Percentiles rank a stretch among this genome's conserved stretches.
Conservation (phyloP, 2,329 filamentous ascomycete species). For the Fusarium drepaniforme region DNA sequence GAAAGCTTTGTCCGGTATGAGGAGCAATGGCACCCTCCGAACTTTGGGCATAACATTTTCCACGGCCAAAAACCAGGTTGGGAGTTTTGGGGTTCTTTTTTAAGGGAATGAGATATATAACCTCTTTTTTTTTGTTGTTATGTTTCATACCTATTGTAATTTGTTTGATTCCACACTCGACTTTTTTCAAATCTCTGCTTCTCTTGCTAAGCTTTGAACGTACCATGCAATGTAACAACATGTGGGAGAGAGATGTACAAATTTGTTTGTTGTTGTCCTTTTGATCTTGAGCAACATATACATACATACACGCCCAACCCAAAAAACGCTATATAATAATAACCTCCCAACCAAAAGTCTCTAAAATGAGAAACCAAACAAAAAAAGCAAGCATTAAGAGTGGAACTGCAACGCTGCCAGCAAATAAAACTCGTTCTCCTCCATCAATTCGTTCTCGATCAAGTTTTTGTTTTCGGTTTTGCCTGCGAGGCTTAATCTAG, state of each 20-base stretch:
- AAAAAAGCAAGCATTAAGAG: background rate
- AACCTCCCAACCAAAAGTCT: background rate
- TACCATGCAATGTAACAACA: background rate
- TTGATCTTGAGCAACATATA: background rate
- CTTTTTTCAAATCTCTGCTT: background rate
- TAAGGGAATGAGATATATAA: conserved; percentile 21
- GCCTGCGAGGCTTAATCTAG: conserved; percentile 29
- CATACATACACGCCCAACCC: background rate
- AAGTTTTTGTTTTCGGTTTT: background rate
- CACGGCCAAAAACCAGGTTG: conserved; percentile 24
- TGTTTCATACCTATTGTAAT: conserved; percentile 5
- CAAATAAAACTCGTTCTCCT: conserved; percentile 1
- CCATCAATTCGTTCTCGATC: background rate
- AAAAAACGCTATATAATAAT: background rate
- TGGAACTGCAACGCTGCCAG: background rate
- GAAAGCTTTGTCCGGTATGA: background rate
- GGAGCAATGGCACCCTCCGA: conserved; percentile 16
- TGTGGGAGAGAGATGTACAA: background rate
- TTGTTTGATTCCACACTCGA: conserved; percentile 9
- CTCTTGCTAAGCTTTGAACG: background rate
- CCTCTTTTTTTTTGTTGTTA: conserved; percentile 9
- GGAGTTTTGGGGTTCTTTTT: conserved; percentile 31
- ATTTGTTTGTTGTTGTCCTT: background rate
- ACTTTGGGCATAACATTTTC: conserved; percentile 29
- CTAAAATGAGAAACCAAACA: background rate